These are phyloP conservation scores for Talaromyces sp. DNA, from an alignment of 2,329 filamentous ascomycete genomes.

Conservation along the genomic window DNA sequence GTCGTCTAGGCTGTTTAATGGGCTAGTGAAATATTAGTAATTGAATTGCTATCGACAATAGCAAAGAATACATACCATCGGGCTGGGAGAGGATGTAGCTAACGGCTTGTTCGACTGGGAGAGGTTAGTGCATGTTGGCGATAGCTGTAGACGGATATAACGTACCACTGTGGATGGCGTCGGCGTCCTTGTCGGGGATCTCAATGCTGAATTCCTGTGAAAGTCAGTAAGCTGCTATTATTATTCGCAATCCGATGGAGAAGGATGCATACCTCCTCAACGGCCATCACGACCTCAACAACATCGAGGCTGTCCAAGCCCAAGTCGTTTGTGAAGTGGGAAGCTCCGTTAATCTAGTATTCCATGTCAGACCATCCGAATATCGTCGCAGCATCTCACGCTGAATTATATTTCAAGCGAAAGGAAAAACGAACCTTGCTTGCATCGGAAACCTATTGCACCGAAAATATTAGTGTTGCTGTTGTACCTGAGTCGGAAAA, in stretches of 20 bases:
- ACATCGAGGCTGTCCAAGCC: slow-evolving; percentile 96
- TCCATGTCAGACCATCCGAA: slow-evolving; percentile 26
- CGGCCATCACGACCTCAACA: slow-evolving; percentile 99
- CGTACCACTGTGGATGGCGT: slow-evolving; percentile 90
- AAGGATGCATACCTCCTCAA: slow-evolving; percentile 77
- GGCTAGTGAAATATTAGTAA: slow-evolving; percentile 27
- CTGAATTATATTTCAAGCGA: not conserved
- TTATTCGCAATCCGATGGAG: not conserved
- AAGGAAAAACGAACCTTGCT: slow-evolving; percentile 38
- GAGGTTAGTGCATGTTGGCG: slow-evolving; percentile 17
- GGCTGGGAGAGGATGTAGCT: slow-evolving; percentile 92
- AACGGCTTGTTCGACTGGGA: slow-evolving; percentile 83
- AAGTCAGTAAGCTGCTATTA: slow-evolving; percentile 10
- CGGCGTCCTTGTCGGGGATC: slow-evolving; percentile 96
- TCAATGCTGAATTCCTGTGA: slow-evolving; percentile 80
- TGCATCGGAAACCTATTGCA: slow-evolving; percentile 37
- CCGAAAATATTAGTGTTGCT: slow-evolving; percentile 11
- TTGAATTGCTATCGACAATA: not conserved
- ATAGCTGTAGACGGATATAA: slow-evolving; percentile 23
- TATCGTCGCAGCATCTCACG: not conserved
- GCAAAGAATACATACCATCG: slow-evolving; percentile 66
- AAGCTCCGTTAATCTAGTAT: slow-evolving; percentile 70
- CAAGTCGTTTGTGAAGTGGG: slow-evolving; percentile 96
- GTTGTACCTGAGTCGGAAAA: slow-evolving; percentile 6
- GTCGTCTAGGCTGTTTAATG: slow-evolving; percentile 37